A percentile compares a stretch with the other conserved stretches of the same genome.
These are phyloP conservation scores for Phytophthora sojae DNA, from an alignment of 352 stramenopile species.

Conservation along the genomic window DNA sequence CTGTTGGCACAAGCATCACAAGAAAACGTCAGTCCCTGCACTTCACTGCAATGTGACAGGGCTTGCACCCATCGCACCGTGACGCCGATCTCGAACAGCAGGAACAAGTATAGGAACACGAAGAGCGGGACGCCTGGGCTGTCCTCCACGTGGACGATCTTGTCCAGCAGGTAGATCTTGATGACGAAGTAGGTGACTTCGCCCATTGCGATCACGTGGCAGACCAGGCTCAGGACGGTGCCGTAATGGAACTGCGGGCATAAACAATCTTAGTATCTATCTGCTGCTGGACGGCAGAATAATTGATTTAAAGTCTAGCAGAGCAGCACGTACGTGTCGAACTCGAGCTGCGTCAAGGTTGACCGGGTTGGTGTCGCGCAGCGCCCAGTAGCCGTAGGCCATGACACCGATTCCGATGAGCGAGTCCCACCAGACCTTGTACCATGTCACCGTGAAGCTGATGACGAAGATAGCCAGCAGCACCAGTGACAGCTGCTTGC, in stretches of 20 bases:
- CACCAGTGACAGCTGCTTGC: conserved; percentile 66
- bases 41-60: background rate
- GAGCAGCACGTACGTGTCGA: conserved; percentile 27
- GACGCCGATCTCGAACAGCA: conserved; percentile 60
- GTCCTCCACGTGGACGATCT: conserved; percentile 48
- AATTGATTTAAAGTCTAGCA: no score
- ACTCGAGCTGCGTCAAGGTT: conserved; percentile 50
- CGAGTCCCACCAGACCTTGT: conserved; percentile 84
- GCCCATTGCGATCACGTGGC: conserved; percentile 65
- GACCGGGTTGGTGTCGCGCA: conserved; percentile 55
- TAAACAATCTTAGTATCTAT: background rate
- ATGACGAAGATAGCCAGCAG: conserved; percentile 57
- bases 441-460: conserved; percentile 83
- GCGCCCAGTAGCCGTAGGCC: conserved; percentile 58
- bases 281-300: background rate
- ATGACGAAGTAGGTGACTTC: conserved; percentile 69
- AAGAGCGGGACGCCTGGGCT: conserved; percentile 58
- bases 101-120: conserved; percentile 68
- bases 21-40: conserved; percentile 2
- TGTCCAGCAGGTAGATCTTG: conserved; percentile 62
- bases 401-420: conserved; percentile 63
- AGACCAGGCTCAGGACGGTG: conserved; percentile 57
- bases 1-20: conserved; percentile 27
- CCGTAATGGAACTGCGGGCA: conserved; percentile 65
- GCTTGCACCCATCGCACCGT: conserved; percentile 49